Conservation (phyloP, 768 basidiomycete species). For the Udeniomyces megalosporus region DNA sequence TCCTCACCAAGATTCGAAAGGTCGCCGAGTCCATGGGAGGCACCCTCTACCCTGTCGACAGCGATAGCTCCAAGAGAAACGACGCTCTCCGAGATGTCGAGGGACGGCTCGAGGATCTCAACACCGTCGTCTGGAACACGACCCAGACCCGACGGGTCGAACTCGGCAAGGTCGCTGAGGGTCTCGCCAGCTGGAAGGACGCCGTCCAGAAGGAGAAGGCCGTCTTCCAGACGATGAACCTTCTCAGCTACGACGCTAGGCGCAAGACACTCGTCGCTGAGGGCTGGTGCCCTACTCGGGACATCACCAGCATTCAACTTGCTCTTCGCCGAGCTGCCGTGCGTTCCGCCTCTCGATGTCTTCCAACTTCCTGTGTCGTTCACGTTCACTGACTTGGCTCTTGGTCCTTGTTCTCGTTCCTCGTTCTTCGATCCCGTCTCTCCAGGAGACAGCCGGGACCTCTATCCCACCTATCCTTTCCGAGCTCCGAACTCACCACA, state of each 20-base stretch:
- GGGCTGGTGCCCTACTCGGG: constrained; percentile 91
- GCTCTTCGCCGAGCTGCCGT: constrained; percentile 79
- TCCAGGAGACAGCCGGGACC: constrained; percentile 73
- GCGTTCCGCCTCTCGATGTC: constrained; percentile 15
- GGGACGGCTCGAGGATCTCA: constrained; percentile 74
- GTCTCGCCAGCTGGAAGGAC: constrained; percentile 76
- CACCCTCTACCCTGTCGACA: constrained; percentile 87
- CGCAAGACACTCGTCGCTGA: constrained; percentile 91
- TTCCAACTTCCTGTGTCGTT: neutral
- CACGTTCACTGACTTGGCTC: neutral
- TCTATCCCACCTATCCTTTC: constrained; percentile 81
- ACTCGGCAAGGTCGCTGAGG: constrained; percentile 68
- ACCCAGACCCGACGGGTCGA: constrained; percentile 64
- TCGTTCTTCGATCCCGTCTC: neutral
- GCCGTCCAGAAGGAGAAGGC: constrained; percentile 89
- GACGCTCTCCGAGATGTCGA: constrained; percentile 81
- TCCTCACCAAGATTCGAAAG: constrained; percentile 92
- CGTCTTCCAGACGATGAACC: constrained; percentile 86
- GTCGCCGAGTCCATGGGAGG: constrained; percentile 99
- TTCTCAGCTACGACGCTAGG: constrained; percentile 86
- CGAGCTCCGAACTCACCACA: constrained; percentile 73
- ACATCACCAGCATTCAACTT: constrained; percentile 68
- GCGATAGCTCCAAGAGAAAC: constrained; percentile 79
- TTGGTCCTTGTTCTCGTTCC: neutral
- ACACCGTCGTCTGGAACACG: constrained; percentile 78